Evolutionary conservation across 2,329 filamentous ascomycete genomes (phyloP), one percentile per base, ranked within the genome.

Genomic region (Macroventuria anomochaeta): DNA sequence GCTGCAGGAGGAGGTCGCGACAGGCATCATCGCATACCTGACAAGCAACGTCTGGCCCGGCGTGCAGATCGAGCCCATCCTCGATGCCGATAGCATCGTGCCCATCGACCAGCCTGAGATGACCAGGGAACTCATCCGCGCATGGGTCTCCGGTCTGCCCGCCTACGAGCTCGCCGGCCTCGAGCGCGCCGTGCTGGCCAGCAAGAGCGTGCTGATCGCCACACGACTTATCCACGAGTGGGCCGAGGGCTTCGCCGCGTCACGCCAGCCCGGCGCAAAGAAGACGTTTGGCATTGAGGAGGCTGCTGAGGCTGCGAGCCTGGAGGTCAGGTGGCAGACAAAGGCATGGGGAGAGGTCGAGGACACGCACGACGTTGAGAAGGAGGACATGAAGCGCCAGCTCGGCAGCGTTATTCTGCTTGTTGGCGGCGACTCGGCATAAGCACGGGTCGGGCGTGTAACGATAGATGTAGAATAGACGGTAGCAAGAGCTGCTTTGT

Each of bases 341-440:
- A 80, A 84, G 23, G 87, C 89, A 76, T 97, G 95, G 93, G 95
- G 95, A 7, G 93, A 96, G 80, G 95, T 99, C 0, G 95, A 99
- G 74, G 93, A 99, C 76, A 96, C 93, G 23, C 95, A 99, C 76
- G 95, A 99, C 79, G 95, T 99, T 1, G 89, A 96, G 67, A 90
- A 88, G 75, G 93, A 96, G 75, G 95, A 99, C 75, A 65, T 97
- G 61, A 84, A 86, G 70, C 83, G 93, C 67, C 95, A 97, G 77
- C 78, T 97, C 55, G 95, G 93, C 12, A 96, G 91, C 72, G 90
- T 91, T 10, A 82, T 96, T 13, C 72, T 97, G 68, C 77, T 97
- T 42, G 89, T 97, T 8, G 87, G 68, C 43, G 74, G 74, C 25
- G 53, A 63, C 12, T 55, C 55, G 3, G 50, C 54, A 8, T 65